Conservation (phyloP, 768 basidiomycete genomes). For the Pleurotus tuber-regium region DNA sequence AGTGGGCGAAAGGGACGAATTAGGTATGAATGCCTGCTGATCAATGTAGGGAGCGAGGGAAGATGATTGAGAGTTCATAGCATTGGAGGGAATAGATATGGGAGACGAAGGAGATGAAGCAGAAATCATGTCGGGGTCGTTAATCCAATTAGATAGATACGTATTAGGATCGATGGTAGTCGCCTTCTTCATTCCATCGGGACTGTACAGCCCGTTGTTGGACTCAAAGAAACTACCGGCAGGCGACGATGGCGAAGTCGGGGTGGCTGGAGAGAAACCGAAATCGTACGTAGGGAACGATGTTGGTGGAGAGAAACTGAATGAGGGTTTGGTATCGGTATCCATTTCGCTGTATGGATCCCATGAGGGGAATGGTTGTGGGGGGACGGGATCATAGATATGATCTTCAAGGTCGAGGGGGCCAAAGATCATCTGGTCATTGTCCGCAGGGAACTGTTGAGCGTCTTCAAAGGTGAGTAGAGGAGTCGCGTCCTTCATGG, state of each 20-base stretch:
- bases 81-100: constrained; percentile 34
- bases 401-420: constrained; percentile 56
- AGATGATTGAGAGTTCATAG: constrained; percentile 40
- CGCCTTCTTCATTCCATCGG: constrained; percentile 39
- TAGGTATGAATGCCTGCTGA: constrained; percentile 42
- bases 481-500: constrained; percentile 26
- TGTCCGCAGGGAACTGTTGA: constrained; percentile 32
- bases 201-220: constrained; percentile 37
- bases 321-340: constrained; percentile 25
- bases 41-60: constrained; percentile 49
- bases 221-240: constrained; percentile 28
- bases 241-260: constrained; percentile 25
- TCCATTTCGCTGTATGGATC: constrained; percentile 29
- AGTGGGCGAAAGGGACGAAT: constrained; percentile 56
- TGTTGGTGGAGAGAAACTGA: constrained; percentile 35
- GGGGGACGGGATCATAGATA: constrained; percentile 14
- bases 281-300: constrained; percentile 28
- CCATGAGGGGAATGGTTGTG: constrained; percentile 25
- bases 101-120: constrained; percentile 24
- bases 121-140: constrained; percentile 49
- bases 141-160: constrained; percentile 60
- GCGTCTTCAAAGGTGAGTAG: constrained; percentile 36
- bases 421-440: constrained; percentile 57
- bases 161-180: constrained; percentile 43
- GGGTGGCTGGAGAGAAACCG: constrained; percentile 37